These are phyloP conservation scores for Metschnikowia dekortorum DNA, from an alignment of 805 yeast genomes.

Conservation along the genomic window DNA sequence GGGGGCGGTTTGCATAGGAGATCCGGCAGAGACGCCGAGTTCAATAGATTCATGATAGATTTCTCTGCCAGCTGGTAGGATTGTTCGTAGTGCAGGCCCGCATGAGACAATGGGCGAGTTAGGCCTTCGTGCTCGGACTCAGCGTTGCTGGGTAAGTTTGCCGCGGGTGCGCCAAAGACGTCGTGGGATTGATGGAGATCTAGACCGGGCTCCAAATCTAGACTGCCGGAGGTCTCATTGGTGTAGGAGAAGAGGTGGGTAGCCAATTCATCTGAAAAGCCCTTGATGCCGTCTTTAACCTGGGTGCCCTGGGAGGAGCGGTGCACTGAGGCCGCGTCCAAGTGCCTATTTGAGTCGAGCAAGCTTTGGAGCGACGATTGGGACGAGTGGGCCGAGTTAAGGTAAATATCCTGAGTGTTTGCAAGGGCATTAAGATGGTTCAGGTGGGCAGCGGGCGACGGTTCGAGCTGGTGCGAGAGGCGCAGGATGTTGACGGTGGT, in stretches of 20 bases:
- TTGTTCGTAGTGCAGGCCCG: constrained; percentile 7
- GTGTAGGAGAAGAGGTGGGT: constrained; percentile 18
- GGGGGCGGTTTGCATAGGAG: not conserved
- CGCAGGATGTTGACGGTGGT: constrained; percentile 33
- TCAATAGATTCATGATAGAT: constrained; percentile 37
- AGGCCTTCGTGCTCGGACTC: not conserved
- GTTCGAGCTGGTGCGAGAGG: constrained; percentile 27
- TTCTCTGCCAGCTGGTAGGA: constrained; percentile 34
- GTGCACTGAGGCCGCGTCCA: constrained; percentile 9
- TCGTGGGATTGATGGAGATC: not conserved
- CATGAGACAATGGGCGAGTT: not conserved
- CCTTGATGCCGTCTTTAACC: constrained; percentile 41
- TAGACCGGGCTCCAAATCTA: not conserved
- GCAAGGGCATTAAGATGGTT: constrained; percentile 32
- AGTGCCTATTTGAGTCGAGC: constrained; percentile 16
- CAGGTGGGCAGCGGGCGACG: constrained; percentile 16
- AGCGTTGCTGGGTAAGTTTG: not conserved
- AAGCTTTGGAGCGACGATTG: constrained; percentile 32
- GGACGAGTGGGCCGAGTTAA: constrained; percentile 29
- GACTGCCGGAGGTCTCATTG: not conserved
- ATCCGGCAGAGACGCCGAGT: constrained; percentile 18
- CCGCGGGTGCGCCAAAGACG: not conserved
- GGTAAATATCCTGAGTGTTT: constrained; percentile 21
- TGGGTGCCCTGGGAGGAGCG: constrained; percentile 24
- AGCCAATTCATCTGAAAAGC: constrained; percentile 37